A percentile compares a stretch with the other conserved stretches of the same genome.
phyloP scores from a whole-genome alignment of 1,284 basidiomycete genomes.

The Termitomyces sp. region DNA sequence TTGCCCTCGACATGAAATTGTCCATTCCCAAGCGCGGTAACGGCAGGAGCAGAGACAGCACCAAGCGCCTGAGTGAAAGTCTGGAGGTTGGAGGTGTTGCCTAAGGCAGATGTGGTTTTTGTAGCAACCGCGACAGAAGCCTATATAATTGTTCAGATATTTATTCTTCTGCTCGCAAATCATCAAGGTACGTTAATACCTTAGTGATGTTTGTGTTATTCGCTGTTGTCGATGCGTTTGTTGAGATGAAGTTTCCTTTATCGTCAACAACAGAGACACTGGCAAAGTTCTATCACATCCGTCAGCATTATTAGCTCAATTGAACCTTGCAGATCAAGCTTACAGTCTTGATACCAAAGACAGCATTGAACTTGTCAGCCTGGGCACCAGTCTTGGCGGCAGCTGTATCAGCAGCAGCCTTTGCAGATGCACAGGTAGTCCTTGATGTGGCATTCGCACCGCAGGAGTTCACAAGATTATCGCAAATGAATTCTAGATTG shows the following conservation, averaged over 20 bases:
- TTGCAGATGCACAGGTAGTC: constrained; percentile 40
- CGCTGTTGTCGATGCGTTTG: not conserved
- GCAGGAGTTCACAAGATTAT: constrained; percentile 46
- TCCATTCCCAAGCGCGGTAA: constrained; percentile 28
- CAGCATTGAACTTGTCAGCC: constrained; percentile 56
- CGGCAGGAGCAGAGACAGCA: constrained; percentile 30
- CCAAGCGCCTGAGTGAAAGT: constrained; percentile 32
- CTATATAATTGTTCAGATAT: not conserved
- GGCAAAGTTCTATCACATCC: constrained; percentile 31
- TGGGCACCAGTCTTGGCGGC: constrained; percentile 44
- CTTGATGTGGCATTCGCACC: constrained; percentile 46
- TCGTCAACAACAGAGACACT: constrained; percentile 31
- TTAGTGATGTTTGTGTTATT: not conserved
- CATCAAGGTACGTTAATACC: not conserved
- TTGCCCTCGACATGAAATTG: constrained; percentile 34
- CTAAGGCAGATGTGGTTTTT: constrained; percentile 3
- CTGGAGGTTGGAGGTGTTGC: constrained; percentile 27
- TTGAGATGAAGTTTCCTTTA: constrained; percentile 24
- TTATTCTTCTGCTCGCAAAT: not conserved
- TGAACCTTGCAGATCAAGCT: constrained; percentile 10
- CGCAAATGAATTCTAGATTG: constrained; percentile 44
- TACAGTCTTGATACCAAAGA: constrained; percentile 43
- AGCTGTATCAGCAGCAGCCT: constrained; percentile 35
- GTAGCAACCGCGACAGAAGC: not conserved
- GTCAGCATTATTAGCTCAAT: not conserved